Percentiles rank a stretch among this genome's conserved stretches.
phyloP scores from a whole-genome alignment of 1,284 basidiomycete genomes.

The Fomitopsis pinicola region DNA sequence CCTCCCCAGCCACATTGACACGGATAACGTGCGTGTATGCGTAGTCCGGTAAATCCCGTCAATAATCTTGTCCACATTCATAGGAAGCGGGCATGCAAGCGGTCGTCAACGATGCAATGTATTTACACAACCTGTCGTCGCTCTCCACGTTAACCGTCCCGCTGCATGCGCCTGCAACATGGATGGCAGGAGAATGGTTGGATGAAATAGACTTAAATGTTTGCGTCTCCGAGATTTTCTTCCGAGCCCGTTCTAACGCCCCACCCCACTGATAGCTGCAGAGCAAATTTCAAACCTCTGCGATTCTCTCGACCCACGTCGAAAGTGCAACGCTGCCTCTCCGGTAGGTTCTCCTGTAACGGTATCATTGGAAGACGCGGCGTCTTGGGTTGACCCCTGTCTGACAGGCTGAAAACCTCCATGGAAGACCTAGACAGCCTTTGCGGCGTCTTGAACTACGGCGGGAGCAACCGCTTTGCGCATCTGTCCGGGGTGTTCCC shows the following conservation, averaged over 20 bases:
- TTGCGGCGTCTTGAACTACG: slow-evolving; percentile 48
- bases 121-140: slow-evolving; percentile 48
- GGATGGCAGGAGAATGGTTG: slow-evolving; percentile 41
- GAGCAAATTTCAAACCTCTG: slow-evolving; percentile 52
- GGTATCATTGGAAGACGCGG: not conserved
- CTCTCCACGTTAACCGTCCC: slow-evolving; percentile 53
- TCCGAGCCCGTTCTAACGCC: slow-evolving; percentile 5
- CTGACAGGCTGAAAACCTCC: slow-evolving; percentile 34
- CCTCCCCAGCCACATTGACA: slow-evolving; percentile 28
- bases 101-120: slow-evolving; percentile 58
- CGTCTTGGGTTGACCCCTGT: not conserved
- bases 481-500: slow-evolving; percentile 55
- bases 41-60: not conserved
- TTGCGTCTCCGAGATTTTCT: slow-evolving; percentile 20
- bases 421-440: slow-evolving; percentile 44
- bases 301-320: slow-evolving; percentile 62
- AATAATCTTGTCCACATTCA: not conserved
- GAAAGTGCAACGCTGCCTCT: slow-evolving; percentile 63
- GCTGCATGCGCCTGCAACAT: slow-evolving; percentile 43
- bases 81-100: slow-evolving; percentile 24
- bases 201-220: slow-evolving; percentile 36
- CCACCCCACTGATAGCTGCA: slow-evolving; percentile 27
- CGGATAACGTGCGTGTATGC: slow-evolving; percentile 39
- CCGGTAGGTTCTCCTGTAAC: slow-evolving; percentile 39
- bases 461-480: slow-evolving; percentile 51